phyloP scores from a whole-genome alignment of 2,329 filamentous ascomycete genomes.

The Tolypocladium amazonense region DNA sequence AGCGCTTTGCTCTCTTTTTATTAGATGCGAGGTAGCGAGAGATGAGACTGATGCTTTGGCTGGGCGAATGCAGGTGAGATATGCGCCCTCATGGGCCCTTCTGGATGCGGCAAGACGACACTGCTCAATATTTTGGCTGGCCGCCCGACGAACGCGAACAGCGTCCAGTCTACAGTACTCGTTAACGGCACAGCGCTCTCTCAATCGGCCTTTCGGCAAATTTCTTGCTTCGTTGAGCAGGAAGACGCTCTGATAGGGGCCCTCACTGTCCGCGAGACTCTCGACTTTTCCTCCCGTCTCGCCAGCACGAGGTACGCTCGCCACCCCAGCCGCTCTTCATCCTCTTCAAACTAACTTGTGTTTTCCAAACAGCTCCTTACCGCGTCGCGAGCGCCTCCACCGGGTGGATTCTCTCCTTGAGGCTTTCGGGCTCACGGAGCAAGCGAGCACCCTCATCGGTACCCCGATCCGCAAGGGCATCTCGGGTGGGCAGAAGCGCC shows the following conservation, averaged over 20 bases:
- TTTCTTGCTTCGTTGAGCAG: constrained; percentile 76
- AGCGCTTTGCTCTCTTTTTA: too few species aligned
- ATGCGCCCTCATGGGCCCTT: constrained; percentile 73
- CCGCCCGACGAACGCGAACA: constrained; percentile 29
- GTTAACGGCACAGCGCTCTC: constrained; percentile 50
- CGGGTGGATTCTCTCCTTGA: constrained; percentile 57
- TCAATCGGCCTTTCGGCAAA: constrained; percentile 44
- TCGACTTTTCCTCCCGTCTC: constrained; percentile 68
- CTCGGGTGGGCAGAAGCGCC: constrained; percentile 74
- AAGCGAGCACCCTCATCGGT: constrained; percentile 63
- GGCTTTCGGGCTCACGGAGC: constrained; percentile 62
- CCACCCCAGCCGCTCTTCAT: not conserved
- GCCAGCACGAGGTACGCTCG: constrained; percentile 38
- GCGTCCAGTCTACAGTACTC: constrained; percentile 31
- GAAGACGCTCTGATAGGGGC: constrained; percentile 77
- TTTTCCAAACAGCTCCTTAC: constrained; percentile 17
- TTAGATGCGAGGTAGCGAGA: not conserved
- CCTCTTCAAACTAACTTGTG: not conserved
- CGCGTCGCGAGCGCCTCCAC: constrained; percentile 43
- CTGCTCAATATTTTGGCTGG: constrained; percentile 70
- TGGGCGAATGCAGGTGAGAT: constrained; percentile 44
- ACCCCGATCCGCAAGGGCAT: constrained; percentile 77
- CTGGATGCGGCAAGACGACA: constrained; percentile 68
- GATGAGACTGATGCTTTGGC: not conserved
- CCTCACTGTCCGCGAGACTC: constrained; percentile 68